These are phyloP conservation scores for Aspergillus brunneoviolaceus DNA, from an alignment of 2,329 filamentous ascomycete genomes.

Conservation along the genomic window DNA sequence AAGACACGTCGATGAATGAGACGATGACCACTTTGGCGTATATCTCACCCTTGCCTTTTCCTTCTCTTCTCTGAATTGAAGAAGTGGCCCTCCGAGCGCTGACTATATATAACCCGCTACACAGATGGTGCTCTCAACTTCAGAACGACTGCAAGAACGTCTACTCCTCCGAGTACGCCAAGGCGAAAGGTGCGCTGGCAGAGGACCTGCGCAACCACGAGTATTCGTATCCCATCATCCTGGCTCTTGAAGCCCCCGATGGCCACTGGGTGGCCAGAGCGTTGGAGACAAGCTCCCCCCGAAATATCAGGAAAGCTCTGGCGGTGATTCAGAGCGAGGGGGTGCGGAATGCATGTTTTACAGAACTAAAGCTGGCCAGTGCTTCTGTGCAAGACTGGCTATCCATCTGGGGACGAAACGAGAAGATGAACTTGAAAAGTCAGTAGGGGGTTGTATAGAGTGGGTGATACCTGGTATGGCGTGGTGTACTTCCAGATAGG, in stretches of 20 bases:
- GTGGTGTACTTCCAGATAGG: background rate
- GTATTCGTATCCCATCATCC: slow-evolving; percentile 21
- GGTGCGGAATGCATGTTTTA: slow-evolving; percentile 16
- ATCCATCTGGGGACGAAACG: slow-evolving; percentile 28
- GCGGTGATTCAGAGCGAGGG: slow-evolving; percentile 18
- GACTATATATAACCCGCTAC: background rate
- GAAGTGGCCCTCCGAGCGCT: background rate
- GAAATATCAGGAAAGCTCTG: slow-evolving; percentile 19
- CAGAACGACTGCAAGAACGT: slow-evolving; percentile 28
- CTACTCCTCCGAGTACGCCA: slow-evolving; percentile 25
- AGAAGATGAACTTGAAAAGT: slow-evolving; percentile 23
- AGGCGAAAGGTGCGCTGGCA: slow-evolving; percentile 19
- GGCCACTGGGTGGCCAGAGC: slow-evolving; percentile 19
- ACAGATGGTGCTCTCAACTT: slow-evolving; percentile 24
- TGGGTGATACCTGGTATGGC: background rate
- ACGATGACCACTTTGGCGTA: slow-evolving; percentile 22
- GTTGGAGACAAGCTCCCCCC: slow-evolving; percentile 15
- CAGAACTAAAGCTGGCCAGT: slow-evolving; percentile 16
- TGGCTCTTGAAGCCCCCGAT: slow-evolving; percentile 18
- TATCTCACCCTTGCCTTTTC: background rate
- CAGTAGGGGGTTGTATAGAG: background rate
- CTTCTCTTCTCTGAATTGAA: background rate
- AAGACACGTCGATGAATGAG: slow-evolving; percentile 17
- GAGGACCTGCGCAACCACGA: slow-evolving; percentile 24
- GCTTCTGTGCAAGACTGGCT: slow-evolving; percentile 20